Conservation (phyloP, 2,329 filamentous ascomycete genomes). For the Penicillium hordei region DNA sequence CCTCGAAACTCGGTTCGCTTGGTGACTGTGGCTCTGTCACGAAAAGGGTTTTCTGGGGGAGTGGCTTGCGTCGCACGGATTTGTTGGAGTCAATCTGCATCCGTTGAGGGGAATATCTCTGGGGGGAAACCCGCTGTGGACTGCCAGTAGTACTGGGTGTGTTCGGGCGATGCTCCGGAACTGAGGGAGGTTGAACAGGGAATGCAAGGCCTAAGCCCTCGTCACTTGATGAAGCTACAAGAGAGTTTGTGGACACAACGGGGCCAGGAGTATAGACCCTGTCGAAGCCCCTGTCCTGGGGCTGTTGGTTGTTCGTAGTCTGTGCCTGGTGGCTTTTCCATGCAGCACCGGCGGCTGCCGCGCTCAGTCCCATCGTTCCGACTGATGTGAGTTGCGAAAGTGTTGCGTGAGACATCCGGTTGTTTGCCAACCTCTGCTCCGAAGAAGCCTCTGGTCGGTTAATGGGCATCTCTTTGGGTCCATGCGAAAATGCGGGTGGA, state of each 20-base stretch:
- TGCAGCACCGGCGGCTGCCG: constrained; percentile 38
- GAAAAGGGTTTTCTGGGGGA: constrained; percentile 43
- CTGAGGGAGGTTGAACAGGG: constrained; percentile 25
- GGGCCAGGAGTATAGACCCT: background rate
- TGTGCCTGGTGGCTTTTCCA: constrained; percentile 35
- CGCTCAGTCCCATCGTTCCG: constrained; percentile 51
- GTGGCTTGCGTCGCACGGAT: constrained; percentile 53
- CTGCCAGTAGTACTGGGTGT: constrained; percentile 16
- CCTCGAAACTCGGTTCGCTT: constrained; percentile 42
- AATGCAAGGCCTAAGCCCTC: constrained; percentile 27
- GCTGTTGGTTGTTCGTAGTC: constrained; percentile 8
- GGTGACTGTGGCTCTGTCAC: constrained; percentile 21
- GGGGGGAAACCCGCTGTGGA: constrained; percentile 8
- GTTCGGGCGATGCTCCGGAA: constrained; percentile 18
- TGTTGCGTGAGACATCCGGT: constrained; percentile 78
- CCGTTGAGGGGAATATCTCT: background rate
- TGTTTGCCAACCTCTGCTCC: constrained; percentile 77
- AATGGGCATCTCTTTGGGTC: constrained; percentile 67
- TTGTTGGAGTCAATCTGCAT: constrained; percentile 43
- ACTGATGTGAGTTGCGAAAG: constrained; percentile 76
- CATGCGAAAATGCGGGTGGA: constrained; percentile 78
- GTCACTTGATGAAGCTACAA: constrained; percentile 15
- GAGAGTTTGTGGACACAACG: constrained; percentile 1
- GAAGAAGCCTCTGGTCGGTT: constrained; percentile 71
- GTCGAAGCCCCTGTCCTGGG: background rate